Base-by-base conservation (phyloP, 2,329 filamentous ascomycete species). In the Aspergillus nomiae region DNA sequence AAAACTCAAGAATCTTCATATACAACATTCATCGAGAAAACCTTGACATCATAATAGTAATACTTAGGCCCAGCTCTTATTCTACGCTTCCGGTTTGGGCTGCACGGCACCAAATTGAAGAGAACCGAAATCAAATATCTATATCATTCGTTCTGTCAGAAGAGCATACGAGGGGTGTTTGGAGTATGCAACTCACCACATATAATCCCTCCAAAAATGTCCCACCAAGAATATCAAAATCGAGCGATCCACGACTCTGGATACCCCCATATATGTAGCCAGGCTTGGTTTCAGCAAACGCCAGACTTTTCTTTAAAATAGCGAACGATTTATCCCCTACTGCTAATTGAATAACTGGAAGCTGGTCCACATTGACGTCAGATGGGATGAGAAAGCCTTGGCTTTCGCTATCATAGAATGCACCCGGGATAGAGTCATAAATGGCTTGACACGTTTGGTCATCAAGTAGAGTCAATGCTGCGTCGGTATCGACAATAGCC, bases 401-500 rank as follows among this genome's bases (percentile, higher is more conserved):
- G 60, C 86, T 82, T 3, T 73, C 67, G 14, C 77, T 69, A 66
- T 88, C 84, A 70, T 88, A 88, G 53, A 75, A 81, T 11, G 87
- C 81, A 16, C 87, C 88, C 4, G 85, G 84, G 63, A 92, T 91
- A 36, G 84, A 79, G 57, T 79, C 80, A 74, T 92, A 92, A 65
- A 92, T 82, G 3, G 84, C 84, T 63, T 87, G 78, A 71, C 86
- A 88, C 14, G 86, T 82, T 1, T 77, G 72, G 71, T 92, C 90
- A 46, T 85, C 84, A 54, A 92, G 81, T 36, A 92, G 81, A 1
- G 85, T 85, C 56, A 92, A 83, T 0, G 89, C 90, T 34, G 89
- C 91, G 60, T 89, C 90, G 0, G 90, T 92, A 73, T 92, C 90
- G 38, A 85, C 87, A 67, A 92, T 91, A 54, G 89, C 88, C 34